A percentile compares a stretch with the other conserved stretches of the same genome.
These are phyloP conservation scores for Diutina neorugosa DNA, from an alignment of 1,139 yeast species.

Conservation along the genomic window DNA sequence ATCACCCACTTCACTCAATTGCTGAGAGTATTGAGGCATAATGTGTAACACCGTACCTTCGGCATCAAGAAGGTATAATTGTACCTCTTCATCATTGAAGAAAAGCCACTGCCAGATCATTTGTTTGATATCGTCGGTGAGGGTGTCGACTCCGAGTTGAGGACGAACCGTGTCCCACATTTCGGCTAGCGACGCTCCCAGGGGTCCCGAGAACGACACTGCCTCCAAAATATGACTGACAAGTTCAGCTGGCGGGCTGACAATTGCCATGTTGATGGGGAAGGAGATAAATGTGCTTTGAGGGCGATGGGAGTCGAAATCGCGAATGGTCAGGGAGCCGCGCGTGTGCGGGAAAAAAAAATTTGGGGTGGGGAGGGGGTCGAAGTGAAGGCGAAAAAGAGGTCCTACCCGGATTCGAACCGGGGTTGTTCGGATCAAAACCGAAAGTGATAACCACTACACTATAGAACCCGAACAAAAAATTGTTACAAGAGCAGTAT, in stretches of 20 bases:
- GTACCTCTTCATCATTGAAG: neutral
- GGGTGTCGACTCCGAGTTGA: neutral
- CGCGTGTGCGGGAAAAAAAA: too few species aligned
- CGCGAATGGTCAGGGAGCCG: conserved; percentile 1
- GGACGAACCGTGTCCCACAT: neutral
- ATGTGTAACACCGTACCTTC: neutral
- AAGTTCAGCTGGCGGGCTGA: neutral
- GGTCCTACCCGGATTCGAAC: conserved; percentile 95
- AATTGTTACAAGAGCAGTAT: too few species aligned
- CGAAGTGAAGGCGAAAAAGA: too few species aligned
- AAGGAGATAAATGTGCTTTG: neutral
- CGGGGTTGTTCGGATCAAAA: conserved; percentile 76
- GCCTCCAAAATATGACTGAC: neutral
- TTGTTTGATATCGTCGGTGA: neutral
- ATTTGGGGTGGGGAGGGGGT: neutral
- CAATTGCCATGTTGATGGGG: neutral
- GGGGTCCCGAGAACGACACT: neutral
- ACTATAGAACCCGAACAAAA: conserved; percentile 22
- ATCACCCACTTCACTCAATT: neutral
- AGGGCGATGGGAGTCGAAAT: conserved; percentile 3
- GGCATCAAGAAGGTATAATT: neutral
- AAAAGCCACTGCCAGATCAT: conserved; percentile 4
- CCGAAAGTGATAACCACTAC: conserved; percentile 42
- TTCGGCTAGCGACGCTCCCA: neutral
- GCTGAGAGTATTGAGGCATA: neutral